Percentiles rank a stretch among this genome's conserved stretches.
phyloP scores from a whole-genome alignment of 2,329 filamentous ascomycete species.

The Diaporthe sp. region DNA sequence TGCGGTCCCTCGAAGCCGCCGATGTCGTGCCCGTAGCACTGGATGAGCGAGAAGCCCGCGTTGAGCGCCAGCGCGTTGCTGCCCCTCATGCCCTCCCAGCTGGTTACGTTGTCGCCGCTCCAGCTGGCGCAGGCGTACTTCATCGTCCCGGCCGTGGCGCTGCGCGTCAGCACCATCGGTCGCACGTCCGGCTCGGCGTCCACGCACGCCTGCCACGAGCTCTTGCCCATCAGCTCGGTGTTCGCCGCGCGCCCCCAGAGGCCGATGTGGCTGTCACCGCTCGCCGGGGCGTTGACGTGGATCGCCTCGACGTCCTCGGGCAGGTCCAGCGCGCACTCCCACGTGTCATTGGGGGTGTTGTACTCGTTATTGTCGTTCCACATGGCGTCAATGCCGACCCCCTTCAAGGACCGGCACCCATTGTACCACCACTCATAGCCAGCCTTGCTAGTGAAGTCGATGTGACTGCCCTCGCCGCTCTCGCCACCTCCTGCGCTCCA shows the following conservation, averaged over 20 bases:
- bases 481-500: constrained; percentile 82
- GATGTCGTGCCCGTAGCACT: constrained; percentile 81
- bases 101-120: constrained; percentile 82
- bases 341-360: constrained; percentile 74
- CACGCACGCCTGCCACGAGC: constrained; percentile 76
- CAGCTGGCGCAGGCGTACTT: constrained; percentile 79
- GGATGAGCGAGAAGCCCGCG: constrained; percentile 77
- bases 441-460: constrained; percentile 78
- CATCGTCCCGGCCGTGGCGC: constrained; percentile 79
- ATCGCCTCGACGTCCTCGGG: constrained; percentile 44
- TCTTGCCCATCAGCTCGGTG: constrained; percentile 79
- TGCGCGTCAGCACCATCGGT: constrained; percentile 79
- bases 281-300: constrained; percentile 46
- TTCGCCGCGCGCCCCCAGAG: constrained; percentile 79
- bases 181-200: constrained; percentile 70
- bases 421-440: constrained; percentile 81
- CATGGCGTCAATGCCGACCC: constrained; percentile 78
- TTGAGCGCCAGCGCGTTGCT: constrained; percentile 78
- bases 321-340: constrained; percentile 71
- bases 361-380: constrained; percentile 89
- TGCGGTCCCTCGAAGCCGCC: constrained; percentile 83
- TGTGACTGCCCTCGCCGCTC: constrained; percentile 78
- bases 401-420: constrained; percentile 73
- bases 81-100: constrained; percentile 81
- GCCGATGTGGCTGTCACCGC: constrained; percentile 65